Conservation (phyloP, 495 filamentous ascomycete species). For the Sabuloglossum arenarium region DNA sequence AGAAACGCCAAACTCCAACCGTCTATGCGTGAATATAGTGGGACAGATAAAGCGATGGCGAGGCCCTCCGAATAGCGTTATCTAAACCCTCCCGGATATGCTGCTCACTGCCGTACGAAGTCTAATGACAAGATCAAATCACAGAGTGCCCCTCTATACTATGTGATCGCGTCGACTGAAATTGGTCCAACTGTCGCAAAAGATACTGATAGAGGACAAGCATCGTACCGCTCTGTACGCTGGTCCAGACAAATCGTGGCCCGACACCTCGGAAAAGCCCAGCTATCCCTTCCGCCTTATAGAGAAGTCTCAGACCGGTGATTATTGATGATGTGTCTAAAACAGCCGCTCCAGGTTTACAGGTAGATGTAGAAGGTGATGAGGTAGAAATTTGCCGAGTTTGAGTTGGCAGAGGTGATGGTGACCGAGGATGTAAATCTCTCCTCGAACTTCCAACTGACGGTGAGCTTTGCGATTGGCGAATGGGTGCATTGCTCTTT, state of each 20-base stretch:
- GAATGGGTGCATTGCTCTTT: neutral
- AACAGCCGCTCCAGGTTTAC: constrained; percentile 47
- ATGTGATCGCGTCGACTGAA: neutral
- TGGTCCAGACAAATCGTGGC: constrained; percentile 89
- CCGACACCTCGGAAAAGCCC: constrained; percentile 95
- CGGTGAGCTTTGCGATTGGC: neutral
- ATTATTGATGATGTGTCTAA: constrained; percentile 77
- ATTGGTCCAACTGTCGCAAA: constrained; percentile 45
- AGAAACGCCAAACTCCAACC: neutral
- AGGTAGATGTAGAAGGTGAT: constrained; percentile 27
- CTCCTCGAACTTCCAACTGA: neutral
- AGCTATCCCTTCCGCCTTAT: constrained; percentile 62
- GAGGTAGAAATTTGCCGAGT: constrained; percentile 6
- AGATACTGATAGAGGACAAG: constrained; percentile 85
- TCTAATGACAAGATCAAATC: neutral
- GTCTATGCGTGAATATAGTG: neutral
- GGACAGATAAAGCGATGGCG: too few relatives aligned
- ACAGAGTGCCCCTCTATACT: neutral
- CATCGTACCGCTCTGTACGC: constrained; percentile 93
- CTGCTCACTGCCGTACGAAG: too few relatives aligned
- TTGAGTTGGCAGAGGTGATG: constrained; percentile 5
- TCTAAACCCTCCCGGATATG: too few relatives aligned
- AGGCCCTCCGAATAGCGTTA: too few relatives aligned
- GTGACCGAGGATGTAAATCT: neutral
- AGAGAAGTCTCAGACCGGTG: constrained; percentile 68